A percentile compares a stretch with the other conserved stretches of the same genome.
These are phyloP conservation scores for Lichtheimia corymbifera DNA, from an alignment of 371 early-diverging fungal species.

Conservation along the genomic window DNA sequence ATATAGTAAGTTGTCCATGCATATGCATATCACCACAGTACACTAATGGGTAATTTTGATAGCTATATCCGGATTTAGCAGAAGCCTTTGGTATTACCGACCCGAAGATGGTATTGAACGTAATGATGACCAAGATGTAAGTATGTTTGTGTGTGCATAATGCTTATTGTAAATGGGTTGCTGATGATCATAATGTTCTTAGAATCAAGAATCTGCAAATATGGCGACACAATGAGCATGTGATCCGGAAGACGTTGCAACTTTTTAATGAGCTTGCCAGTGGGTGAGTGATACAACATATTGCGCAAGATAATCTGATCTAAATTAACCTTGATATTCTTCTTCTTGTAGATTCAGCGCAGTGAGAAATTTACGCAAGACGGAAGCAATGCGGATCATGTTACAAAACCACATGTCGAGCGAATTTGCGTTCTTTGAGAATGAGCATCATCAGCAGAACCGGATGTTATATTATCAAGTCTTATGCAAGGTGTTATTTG, in stretches of 20 bases:
- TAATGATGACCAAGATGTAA: slow-evolving; percentile 69
- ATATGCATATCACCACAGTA: too few species aligned
- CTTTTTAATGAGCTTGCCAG: slow-evolving; percentile 75
- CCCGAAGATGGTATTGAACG: slow-evolving; percentile 56
- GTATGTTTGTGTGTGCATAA: slow-evolving; percentile 8
- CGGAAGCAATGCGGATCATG: slow-evolving; percentile 68
- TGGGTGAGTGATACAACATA: slow-evolving; percentile 55
- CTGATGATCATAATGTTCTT: not conserved
- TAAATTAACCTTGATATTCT: not conserved
- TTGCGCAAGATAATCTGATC: not conserved
- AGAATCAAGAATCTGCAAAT: slow-evolving; percentile 21
- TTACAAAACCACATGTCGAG: slow-evolving; percentile 72
- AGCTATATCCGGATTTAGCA: slow-evolving; percentile 60
- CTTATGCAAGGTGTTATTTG: slow-evolving; percentile 75
- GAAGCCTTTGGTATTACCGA: slow-evolving; percentile 56
- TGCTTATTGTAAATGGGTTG: not conserved
- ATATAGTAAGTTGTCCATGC: slow-evolving; percentile 16
- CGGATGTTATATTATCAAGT: slow-evolving; percentile 78
- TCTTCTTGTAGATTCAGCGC: slow-evolving; percentile 58
- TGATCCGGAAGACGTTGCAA: slow-evolving; percentile 43
- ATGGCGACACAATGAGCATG: slow-evolving; percentile 27
- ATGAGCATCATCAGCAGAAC: slow-evolving; percentile 43
- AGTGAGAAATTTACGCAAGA: slow-evolving; percentile 70
- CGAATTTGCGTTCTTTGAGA: slow-evolving; percentile 70
- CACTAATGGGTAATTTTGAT: too few species aligned